A percentile compares a stretch with the other conserved stretches of the same genome.
These are phyloP conservation scores for Talaromyces funiculosus DNA, from an alignment of 2,329 filamentous ascomycete species.

Conservation along the genomic window DNA sequence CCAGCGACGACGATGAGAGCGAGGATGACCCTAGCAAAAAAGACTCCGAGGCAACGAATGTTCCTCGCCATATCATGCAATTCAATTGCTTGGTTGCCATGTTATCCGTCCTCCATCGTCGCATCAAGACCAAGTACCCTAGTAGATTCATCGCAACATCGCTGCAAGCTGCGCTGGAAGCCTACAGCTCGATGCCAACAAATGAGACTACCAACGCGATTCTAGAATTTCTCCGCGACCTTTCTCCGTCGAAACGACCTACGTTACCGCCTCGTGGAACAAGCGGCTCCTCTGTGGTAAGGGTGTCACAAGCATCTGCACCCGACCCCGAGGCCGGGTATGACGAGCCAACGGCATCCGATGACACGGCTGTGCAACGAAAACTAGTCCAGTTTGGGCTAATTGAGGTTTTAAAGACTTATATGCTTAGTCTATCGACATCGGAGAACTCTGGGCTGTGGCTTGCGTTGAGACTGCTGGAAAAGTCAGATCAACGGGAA, in stretches of 20 bases:
- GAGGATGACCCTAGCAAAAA: constrained; percentile 31
- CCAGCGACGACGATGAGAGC: constrained; percentile 33
- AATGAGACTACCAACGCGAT: constrained; percentile 54
- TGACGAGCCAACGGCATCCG: constrained; percentile 38
- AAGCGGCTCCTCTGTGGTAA: constrained; percentile 42
- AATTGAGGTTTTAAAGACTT: constrained; percentile 58
- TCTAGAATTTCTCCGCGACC: constrained; percentile 52
- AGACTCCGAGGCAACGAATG: constrained; percentile 3
- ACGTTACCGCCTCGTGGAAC: constrained; percentile 54
- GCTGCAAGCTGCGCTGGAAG: constrained; percentile 55
- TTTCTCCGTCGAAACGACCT: constrained; percentile 54
- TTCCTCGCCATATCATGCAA: constrained; percentile 27
- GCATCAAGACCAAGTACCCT: constrained; percentile 59
- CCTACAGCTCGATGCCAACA: constrained; percentile 53
- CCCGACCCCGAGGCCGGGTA: constrained; percentile 52
- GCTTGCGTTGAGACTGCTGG: constrained; percentile 49
- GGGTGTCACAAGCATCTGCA: constrained; percentile 33
- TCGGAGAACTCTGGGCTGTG: constrained; percentile 37
- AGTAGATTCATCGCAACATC: constrained; percentile 61
- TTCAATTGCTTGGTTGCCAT: constrained; percentile 46
- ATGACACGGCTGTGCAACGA: constrained; percentile 49
- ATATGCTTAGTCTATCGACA: constrained; percentile 41
- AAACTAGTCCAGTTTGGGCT: constrained; percentile 58
- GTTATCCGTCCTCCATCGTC: constrained; percentile 53
- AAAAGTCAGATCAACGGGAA: constrained; percentile 49